These are phyloP conservation scores for Hypoxylon rickii DNA, from an alignment of 495 filamentous ascomycete species.

Conservation along the genomic window DNA sequence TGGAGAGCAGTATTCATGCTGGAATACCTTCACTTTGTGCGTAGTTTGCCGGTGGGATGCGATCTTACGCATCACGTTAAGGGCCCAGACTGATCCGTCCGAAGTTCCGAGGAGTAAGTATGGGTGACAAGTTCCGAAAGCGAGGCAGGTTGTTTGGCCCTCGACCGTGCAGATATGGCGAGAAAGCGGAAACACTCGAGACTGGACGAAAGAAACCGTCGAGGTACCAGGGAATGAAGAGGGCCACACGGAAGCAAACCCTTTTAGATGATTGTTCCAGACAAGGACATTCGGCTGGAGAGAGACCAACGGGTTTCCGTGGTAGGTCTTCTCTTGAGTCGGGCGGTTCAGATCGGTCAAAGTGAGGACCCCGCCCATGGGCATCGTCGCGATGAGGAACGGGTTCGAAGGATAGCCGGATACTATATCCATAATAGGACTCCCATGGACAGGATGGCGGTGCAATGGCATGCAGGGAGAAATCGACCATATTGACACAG, in stretches of 20 bases:
- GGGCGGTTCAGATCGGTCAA: slow-evolving; percentile 52
- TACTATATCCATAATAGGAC: slow-evolving; percentile 51
- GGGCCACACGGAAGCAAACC: slow-evolving; percentile 51
- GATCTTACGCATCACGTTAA: slow-evolving; percentile 53
- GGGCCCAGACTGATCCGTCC: slow-evolving; percentile 50
- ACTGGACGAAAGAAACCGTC: slow-evolving; percentile 51
- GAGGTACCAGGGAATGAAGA: slow-evolving; percentile 50
- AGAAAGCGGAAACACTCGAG: slow-evolving; percentile 50
- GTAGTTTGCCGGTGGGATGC: slow-evolving; percentile 48
- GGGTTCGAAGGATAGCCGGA: slow-evolving; percentile 53
- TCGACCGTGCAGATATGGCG: slow-evolving; percentile 52
- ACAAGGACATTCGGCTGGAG: slow-evolving; percentile 53
- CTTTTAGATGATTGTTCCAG: slow-evolving; percentile 52
- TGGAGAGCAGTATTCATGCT: slow-evolving; percentile 49
- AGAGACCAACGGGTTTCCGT: slow-evolving; percentile 48
- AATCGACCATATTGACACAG: slow-evolving; percentile 54
- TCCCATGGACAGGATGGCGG: slow-evolving; percentile 48
- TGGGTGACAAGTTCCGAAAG: slow-evolving; percentile 50
- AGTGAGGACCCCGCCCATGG: slow-evolving; percentile 50
- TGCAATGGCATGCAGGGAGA: slow-evolving; percentile 44
- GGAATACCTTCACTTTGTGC: slow-evolving; percentile 51
- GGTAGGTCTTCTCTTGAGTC: slow-evolving; percentile 51
- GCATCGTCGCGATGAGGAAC: slow-evolving; percentile 49
- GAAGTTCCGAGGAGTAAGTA: slow-evolving; percentile 49
- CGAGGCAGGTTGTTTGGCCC: slow-evolving; percentile 48